Evolutionary conservation across 108 stramenopile genomes (phyloP).

Genomic region (Schizochytrium sp.): DNA sequence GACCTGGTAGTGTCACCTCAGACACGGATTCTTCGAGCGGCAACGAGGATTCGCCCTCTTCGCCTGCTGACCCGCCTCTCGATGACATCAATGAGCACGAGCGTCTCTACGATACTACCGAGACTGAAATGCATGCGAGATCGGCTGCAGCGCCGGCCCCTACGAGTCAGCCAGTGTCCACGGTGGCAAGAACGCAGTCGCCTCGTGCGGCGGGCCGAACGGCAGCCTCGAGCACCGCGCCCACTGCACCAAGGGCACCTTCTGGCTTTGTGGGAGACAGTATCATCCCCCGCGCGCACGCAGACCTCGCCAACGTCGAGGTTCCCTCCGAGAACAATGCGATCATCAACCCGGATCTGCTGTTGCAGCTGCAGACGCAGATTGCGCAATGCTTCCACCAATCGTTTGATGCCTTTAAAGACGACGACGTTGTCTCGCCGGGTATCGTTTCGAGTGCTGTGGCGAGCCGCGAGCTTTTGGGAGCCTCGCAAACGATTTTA

Average conservation of each 20-base stretch:
- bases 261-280: background rate
- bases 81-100: too few relatives aligned
- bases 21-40: background rate
- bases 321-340: background rate
- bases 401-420: background rate
- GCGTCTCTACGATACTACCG: too few relatives aligned
- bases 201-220: too few relatives aligned
- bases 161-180: too few relatives aligned
- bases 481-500: background rate
- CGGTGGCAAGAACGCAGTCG: too few relatives aligned
- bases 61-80: background rate
- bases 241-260: too few relatives aligned
- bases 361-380: conserved; percentile 3
- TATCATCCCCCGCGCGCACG: background rate
- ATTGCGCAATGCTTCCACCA: conserved; percentile 14
- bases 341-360: background rate
- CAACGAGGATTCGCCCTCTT: background rate
- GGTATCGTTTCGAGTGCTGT: conserved; percentile 4
- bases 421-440: background rate
- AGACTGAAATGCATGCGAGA: too few relatives aligned
- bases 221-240: too few relatives aligned
- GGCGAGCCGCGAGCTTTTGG: conserved; percentile 15
- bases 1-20: background rate
- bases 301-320: background rate
- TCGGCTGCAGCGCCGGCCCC: too few relatives aligned